Evolutionary conservation across 148 eudicot species (phyloP).

Genomic region (Vaccinium vitisidaea): DNA sequence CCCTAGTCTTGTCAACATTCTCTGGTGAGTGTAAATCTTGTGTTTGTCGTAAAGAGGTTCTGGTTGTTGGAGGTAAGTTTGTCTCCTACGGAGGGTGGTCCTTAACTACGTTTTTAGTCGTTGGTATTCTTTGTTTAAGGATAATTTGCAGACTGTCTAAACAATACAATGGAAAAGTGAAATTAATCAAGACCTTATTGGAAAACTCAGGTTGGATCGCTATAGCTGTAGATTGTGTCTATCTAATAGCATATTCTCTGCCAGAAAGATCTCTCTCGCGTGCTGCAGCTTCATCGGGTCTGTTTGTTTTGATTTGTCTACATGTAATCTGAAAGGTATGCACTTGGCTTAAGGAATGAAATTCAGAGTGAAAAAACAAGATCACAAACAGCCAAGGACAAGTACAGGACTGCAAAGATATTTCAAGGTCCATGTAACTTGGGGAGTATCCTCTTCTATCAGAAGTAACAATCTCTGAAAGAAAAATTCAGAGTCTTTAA

Average conservation of each 20-base stretch:
- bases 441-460: background rate
- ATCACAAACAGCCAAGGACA: slow-evolving; percentile 7
- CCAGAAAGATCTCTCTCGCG: slow-evolving; percentile 21
- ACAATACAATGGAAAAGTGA: slow-evolving; percentile 22
- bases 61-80: slow-evolving; percentile 43
- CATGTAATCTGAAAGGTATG: slow-evolving; percentile 26
- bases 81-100: slow-evolving; percentile 50
- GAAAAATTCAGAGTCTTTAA: background rate
- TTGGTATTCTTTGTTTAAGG: slow-evolving; percentile 36
- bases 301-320: slow-evolving; percentile 42
- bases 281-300: slow-evolving; percentile 34
- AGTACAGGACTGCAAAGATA: background rate
- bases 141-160: slow-evolving; percentile 30
- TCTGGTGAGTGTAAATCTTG: slow-evolving; percentile 58
- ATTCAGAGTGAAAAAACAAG: slow-evolving; percentile 20
- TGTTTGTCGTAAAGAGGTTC: slow-evolving; percentile 36
- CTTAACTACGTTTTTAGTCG: slow-evolving; percentile 37
- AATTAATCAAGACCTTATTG: slow-evolving; percentile 22
- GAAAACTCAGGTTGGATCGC: slow-evolving; percentile 41
- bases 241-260: slow-evolving; percentile 30
- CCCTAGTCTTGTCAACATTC: slow-evolving; percentile 33
- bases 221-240: slow-evolving; percentile 37
- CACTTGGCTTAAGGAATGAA: slow-evolving; percentile 20
- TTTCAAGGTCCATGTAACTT: background rate
- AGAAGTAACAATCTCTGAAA: background rate